Evolutionary conservation across 768 basidiomycete species (phyloP).

Genomic region (Mycena alexandri): DNA sequence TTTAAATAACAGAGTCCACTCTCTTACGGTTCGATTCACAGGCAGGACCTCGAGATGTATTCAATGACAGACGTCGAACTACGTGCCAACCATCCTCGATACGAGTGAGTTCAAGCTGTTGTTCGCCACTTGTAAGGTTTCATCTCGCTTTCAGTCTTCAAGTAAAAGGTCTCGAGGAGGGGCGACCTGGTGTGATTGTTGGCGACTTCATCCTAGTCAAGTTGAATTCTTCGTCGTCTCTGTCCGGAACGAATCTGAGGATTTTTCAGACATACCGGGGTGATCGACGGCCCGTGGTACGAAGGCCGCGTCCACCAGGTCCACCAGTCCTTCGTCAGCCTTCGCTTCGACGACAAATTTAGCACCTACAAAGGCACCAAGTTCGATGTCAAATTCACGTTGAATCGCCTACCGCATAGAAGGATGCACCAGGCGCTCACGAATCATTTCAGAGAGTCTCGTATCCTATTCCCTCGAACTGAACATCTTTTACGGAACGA

Average conservation of each 20-base stretch:
- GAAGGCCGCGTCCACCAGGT: slow-evolving; percentile 66
- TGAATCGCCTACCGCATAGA: slow-evolving; percentile 66
- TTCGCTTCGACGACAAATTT: slow-evolving; percentile 63
- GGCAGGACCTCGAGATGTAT: slow-evolving; percentile 55
- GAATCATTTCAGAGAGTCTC: slow-evolving; percentile 51
- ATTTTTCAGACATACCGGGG: slow-evolving; percentile 36
- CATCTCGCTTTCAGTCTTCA: slow-evolving; percentile 50
- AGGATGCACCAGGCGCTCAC: slow-evolving; percentile 68
- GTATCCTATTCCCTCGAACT: slow-evolving; percentile 62
- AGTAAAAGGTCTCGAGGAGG: slow-evolving; percentile 70
- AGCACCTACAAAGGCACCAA: slow-evolving; percentile 52
- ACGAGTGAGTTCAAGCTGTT: slow-evolving; percentile 52
- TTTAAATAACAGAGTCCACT: slow-evolving; percentile 1
- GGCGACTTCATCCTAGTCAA: slow-evolving; percentile 60
- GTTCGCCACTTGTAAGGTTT: neutral
- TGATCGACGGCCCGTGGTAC: slow-evolving; percentile 49
- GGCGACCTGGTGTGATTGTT: slow-evolving; percentile 68
- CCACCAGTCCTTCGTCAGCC: slow-evolving; percentile 54
- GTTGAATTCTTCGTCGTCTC: slow-evolving; percentile 30
- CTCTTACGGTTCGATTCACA: slow-evolving; percentile 36
- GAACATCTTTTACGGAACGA: slow-evolving; percentile 41
- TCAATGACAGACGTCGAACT: slow-evolving; percentile 53
- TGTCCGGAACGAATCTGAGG: neutral
- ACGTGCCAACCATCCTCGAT: slow-evolving; percentile 51
- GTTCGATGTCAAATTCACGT: slow-evolving; percentile 68